phyloP scores from a whole-genome alignment of 352 stramenopile species.

The Phytophthora fragariaefolia region DNA sequence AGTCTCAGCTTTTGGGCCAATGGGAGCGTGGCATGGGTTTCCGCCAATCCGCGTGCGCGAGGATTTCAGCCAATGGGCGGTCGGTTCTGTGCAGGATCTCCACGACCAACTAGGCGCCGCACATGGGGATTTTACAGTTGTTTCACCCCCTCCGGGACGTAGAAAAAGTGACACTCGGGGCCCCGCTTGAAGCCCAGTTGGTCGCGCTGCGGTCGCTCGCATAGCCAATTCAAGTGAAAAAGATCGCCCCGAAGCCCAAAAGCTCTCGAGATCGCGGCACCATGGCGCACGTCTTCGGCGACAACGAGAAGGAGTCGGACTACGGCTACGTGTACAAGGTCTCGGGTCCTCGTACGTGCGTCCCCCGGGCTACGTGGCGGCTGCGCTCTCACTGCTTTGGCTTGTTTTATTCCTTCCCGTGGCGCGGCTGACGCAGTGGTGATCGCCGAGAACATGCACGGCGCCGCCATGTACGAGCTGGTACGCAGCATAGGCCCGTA shows the following conservation, averaged over 20 bases:
- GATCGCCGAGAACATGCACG: constrained; percentile 99
- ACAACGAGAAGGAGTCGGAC: constrained; percentile 92
- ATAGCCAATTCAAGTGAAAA: constrained; percentile 52
- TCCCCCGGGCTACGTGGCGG: too few relatives aligned
- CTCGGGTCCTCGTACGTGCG: constrained; percentile 94
- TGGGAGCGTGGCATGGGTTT: constrained; percentile 6
- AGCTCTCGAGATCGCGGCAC: constrained; percentile 29
- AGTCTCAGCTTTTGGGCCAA: constrained; percentile 37
- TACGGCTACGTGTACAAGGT: constrained; percentile 99
- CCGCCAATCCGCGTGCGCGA: constrained; percentile 7
- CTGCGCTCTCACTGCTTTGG: background rate
- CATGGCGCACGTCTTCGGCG: constrained; percentile 87
- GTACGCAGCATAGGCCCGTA: too few relatives aligned
- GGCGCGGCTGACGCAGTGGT: constrained; percentile 84
- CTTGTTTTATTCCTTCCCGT: background rate
- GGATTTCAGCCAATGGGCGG: constrained; percentile 1
- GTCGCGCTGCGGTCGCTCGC: constrained; percentile 18
- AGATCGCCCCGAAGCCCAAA: constrained; percentile 49
- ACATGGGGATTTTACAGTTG: constrained; percentile 7
- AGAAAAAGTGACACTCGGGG: constrained; percentile 4
- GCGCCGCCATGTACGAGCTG: constrained; percentile 98
- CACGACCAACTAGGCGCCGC: constrained; percentile 19
- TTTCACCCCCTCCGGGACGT: constrained; percentile 28
- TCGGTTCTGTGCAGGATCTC: constrained; percentile 17
- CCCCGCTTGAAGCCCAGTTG: constrained; percentile 31